Evolutionary conservation across 371 early-diverging fungal species (phyloP), one percentile per base, ranked within the genome.

Genomic region (Capniomyces stellatus): DNA sequence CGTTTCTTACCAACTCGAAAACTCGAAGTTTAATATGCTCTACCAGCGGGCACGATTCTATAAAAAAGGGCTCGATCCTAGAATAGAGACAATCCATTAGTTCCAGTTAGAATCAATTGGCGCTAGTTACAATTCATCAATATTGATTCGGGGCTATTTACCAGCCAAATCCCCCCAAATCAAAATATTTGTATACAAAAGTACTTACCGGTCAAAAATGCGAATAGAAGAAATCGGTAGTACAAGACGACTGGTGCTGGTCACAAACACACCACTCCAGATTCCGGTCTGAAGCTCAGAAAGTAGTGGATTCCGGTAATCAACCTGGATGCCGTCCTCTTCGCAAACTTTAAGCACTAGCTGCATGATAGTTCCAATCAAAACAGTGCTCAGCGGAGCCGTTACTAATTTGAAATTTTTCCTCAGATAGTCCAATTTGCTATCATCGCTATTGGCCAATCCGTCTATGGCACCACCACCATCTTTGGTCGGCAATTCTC

Each of bases 231-330:
- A 35, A 35, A 68, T 55, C 1, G 69, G 69, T 46, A 68, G 40
- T 10, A 68, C 69, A 31, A 61, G 54, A 21, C 69, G 41, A 27
- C 68, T 67, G 27, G 69, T 68, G 19, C 66, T 65, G 24, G 69
- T 52, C 13, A 68, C 57, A 58, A 68, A 68, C 10, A 69, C 69
- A 30, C 69, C 69, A 2, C 29, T 43, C 67, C 69, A 68, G 29
- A 54, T 57, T 10, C 58, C 61, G 10, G 19, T 44, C 48, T 60
- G n/a, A 1, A 57, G 58, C 13, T 55, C 64, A 12, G 28, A 49
- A 18, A 65, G 55, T 27, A 47, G 46, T 2, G 64, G 61, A 1
- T 54, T 56, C 3, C 49, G 56, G 28, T 56, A 56, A n/a, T 42
- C 54, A 8, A 68, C 64, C 8, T 25, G n/a, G 23, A 68, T 64